phyloP scores from a whole-genome alignment of 164 flowering plant genomes.

The Liriodendron chinense region DNA sequence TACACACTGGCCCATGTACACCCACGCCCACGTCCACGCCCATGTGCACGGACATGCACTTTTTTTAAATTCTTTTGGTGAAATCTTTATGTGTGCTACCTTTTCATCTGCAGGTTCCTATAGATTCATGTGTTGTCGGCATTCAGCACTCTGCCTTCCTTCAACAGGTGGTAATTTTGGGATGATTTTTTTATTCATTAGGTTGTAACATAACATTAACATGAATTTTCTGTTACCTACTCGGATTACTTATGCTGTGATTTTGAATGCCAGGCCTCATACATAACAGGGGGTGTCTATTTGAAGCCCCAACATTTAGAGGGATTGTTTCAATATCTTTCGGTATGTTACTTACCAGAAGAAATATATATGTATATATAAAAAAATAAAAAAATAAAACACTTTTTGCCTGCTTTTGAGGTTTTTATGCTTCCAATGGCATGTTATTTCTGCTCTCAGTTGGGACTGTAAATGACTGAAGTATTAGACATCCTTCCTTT shows the following conservation, averaged over 20 bases:
- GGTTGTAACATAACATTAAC: not conserved
- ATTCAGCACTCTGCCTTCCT: conserved; percentile 87
- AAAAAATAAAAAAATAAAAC: too few relatives aligned
- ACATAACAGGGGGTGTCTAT: conserved; percentile 94
- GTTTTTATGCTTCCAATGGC: not conserved
- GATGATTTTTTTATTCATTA: not conserved
- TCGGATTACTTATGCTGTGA: conserved; percentile 5
- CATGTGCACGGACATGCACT: too few relatives aligned
- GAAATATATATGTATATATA: too few relatives aligned
- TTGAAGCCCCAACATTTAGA: conserved; percentile 76
- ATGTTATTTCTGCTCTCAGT: not conserved
- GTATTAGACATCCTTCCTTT: not conserved
- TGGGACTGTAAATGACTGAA: not conserved
- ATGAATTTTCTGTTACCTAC: conserved; percentile 3
- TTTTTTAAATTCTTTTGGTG: not conserved
- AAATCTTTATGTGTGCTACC: not conserved
- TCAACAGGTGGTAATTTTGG: conserved; percentile 68
- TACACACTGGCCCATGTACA: too few relatives aligned
- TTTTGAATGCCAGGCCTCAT: conserved; percentile 69
- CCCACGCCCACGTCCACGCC: not conserved
- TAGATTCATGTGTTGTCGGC: conserved; percentile 90
- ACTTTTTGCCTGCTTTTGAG: not conserved
- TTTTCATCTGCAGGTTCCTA: conserved; percentile 64
- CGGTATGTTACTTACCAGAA: conserved; percentile 40
- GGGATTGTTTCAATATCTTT: conserved; percentile 85